Percentiles rank a stretch among this genome's conserved stretches.
These are phyloP conservation scores for Lachancea kluyveri DNA, from an alignment of 805 yeast species.

Conservation along the genomic window DNA sequence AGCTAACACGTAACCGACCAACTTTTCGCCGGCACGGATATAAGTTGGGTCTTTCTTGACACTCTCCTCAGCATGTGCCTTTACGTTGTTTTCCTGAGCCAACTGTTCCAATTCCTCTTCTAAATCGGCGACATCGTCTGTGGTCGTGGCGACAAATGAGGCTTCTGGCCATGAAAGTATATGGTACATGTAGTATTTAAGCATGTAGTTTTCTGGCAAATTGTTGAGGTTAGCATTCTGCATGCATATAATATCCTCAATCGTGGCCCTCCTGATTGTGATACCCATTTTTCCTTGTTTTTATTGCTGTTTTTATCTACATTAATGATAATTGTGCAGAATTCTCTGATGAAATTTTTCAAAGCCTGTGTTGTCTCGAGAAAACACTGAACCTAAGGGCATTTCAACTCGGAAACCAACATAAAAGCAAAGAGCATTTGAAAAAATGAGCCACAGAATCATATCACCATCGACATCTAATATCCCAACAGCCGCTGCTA, in stretches of 20 bases:
- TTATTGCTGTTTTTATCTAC: too few relatives aligned
- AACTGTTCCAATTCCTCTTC: slow-evolving; percentile 17
- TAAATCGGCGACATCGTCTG: slow-evolving; percentile 38
- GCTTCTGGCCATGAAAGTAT: slow-evolving; percentile 96
- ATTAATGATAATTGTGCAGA: too few relatives aligned
- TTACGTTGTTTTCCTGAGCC: slow-evolving; percentile 15
- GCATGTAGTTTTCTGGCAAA: slow-evolving; percentile 88
- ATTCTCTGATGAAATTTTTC: too few relatives aligned
- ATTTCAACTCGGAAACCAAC: too few relatives aligned
- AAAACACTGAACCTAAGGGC: too few relatives aligned
- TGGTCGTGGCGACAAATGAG: slow-evolving; percentile 87
- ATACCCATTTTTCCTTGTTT: slow-evolving; percentile 63
- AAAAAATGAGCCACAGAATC: slow-evolving; percentile 21
- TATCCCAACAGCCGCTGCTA: slow-evolving; percentile 1
- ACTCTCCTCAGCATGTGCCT: slow-evolving; percentile 18
- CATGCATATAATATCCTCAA: slow-evolving; percentile 86
- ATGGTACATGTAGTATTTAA: slow-evolving; percentile 92
- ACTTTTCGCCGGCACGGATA: slow-evolving; percentile 61
- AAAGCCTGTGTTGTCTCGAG: too few relatives aligned
- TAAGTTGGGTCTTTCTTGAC: slow-evolving; percentile 59
- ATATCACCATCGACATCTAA: slow-evolving; percentile 23
- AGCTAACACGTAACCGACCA: slow-evolving; percentile 94
- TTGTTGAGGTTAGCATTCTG: slow-evolving; percentile 90
- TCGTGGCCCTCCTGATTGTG: slow-evolving; percentile 82
- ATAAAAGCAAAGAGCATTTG: too few relatives aligned